Evolutionary conservation across 2,329 filamentous ascomycete species (phyloP).

Genomic region (Epichloe coenophiala): DNA sequence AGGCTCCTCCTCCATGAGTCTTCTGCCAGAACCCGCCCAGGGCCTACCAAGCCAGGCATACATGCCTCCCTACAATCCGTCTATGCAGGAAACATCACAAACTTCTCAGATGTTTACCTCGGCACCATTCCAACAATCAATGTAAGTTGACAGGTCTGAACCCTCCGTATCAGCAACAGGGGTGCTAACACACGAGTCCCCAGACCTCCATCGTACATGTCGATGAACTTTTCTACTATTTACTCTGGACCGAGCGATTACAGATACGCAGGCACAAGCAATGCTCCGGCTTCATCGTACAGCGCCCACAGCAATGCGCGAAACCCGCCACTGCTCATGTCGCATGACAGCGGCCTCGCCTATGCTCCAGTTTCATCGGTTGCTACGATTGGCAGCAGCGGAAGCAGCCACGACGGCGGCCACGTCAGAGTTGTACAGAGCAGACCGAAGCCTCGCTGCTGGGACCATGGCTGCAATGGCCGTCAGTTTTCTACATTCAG

Average conservation of each 20-base stretch:
- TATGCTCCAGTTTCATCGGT: slow-evolving; percentile 26
- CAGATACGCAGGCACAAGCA: slow-evolving; percentile 19
- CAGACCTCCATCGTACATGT: slow-evolving; percentile 25
- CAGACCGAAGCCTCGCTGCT: slow-evolving; percentile 88
- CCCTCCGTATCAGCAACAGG: background rate
- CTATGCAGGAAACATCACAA: slow-evolving; percentile 30
- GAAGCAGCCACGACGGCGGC: slow-evolving; percentile 24
- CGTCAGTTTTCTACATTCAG: slow-evolving; percentile 93
- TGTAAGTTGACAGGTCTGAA: slow-evolving; percentile 18
- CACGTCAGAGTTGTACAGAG: slow-evolving; percentile 59
- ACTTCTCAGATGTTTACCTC: slow-evolving; percentile 19
- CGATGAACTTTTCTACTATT: slow-evolving; percentile 29
- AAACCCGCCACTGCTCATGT: slow-evolving; percentile 23
- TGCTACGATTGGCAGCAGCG: slow-evolving; percentile 22
- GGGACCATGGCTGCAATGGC: slow-evolving; percentile 94
- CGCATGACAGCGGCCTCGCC: slow-evolving; percentile 27
- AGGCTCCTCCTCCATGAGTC: slow-evolving; percentile 31
- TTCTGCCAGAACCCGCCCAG: slow-evolving; percentile 35
- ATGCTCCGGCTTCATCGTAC: background rate
- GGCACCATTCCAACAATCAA: slow-evolving; percentile 20
- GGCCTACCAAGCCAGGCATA: slow-evolving; percentile 30
- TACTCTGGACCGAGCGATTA: slow-evolving; percentile 23
- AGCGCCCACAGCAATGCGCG: slow-evolving; percentile 18
- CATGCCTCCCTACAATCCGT: slow-evolving; percentile 35
- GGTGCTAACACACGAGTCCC: slow-evolving; percentile 11